Evolutionary conservation across 2,329 filamentous ascomycete genomes (phyloP).

Genomic region (Neofusicoccum kwambonambiense): DNA sequence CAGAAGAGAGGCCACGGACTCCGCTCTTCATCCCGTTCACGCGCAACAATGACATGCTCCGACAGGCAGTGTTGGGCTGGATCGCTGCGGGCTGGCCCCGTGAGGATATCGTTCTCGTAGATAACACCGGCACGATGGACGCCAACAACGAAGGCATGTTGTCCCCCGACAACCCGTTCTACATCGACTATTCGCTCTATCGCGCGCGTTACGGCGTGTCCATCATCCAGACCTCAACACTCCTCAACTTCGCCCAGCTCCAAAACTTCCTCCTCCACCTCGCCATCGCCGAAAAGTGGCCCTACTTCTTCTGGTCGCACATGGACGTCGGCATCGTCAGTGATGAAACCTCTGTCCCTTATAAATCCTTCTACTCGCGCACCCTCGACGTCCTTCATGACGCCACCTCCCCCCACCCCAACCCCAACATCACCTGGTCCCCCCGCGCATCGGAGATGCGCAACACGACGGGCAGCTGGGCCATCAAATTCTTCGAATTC

Average conservation of each 20-base stretch:
- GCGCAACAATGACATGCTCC: constrained; percentile 54
- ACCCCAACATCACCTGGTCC: constrained; percentile 11
- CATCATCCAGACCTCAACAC: constrained; percentile 51
- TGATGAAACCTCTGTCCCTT: constrained; percentile 37
- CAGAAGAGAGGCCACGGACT: constrained; percentile 27
- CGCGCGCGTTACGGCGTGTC: constrained; percentile 44
- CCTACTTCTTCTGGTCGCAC: constrained; percentile 58
- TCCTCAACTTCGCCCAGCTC: constrained; percentile 56
- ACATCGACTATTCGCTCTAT: constrained; percentile 54
- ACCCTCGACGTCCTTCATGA: constrained; percentile 24
- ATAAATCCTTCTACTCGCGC: constrained; percentile 31
- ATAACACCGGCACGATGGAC: constrained; percentile 59
- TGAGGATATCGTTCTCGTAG: constrained; percentile 57
- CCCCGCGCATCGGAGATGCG: neutral
- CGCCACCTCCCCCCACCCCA: constrained; percentile 1
- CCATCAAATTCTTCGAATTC: constrained; percentile 57
- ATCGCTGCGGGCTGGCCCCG: constrained; percentile 60
- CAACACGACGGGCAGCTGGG: constrained; percentile 42
- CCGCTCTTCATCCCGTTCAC: constrained; percentile 62
- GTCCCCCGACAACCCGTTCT: constrained; percentile 57
- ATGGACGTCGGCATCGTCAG: constrained; percentile 53
- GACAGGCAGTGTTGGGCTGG: constrained; percentile 57
- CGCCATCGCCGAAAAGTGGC: constrained; percentile 46
- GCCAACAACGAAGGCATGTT: constrained; percentile 52
- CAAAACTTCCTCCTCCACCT: constrained; percentile 55